Evolutionary conservation across 176 grass and related monocot genomes (phyloP).

Genomic region (maize (Zea mays)): Zm-B73-REFERENCE-NAM-5.0 NC_050096.1:26377501-26378000

Average conservation of each 20-base stretch:
- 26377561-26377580: background rate
- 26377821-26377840: constrained; percentile 9
- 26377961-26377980: constrained; percentile 48
- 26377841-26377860: background rate
- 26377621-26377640: too few relatives aligned
- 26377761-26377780: background rate
- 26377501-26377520: background rate
- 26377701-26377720: background rate
- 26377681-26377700: constrained; percentile 9
- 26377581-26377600: background rate
- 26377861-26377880: constrained; percentile 1
- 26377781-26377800: background rate
- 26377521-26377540: constrained; percentile 23
- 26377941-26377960: constrained; percentile 51
- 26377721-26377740: constrained; percentile 14
- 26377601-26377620: too few relatives aligned
- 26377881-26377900: constrained; percentile 4
- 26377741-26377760: constrained; percentile 7
- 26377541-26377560: background rate
- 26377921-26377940: constrained; percentile 39
- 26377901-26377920: constrained; percentile 25
- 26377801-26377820: background rate
- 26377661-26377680: background rate
- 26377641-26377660: too few relatives aligned
- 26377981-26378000: constrained; percentile 19